A percentile compares a stretch with the other conserved stretches of the same genome.
Conservation (phyloP, 1,284 basidiomycete species). For the Tylopilus sp. region DNA sequence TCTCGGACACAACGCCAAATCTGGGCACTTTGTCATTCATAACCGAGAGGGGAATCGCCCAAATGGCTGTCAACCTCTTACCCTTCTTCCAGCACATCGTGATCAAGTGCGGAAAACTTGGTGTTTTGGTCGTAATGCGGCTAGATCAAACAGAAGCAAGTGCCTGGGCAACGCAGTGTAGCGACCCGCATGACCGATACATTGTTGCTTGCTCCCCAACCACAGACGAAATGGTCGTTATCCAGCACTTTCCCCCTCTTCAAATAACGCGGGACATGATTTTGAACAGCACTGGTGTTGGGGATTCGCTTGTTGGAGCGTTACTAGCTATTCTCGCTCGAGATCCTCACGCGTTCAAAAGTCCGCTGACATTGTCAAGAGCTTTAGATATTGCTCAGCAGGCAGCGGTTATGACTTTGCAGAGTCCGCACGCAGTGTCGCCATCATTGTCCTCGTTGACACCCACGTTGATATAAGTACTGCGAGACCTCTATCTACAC, state of each 20-base stretch:
- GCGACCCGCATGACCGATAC: conserved; percentile 43
- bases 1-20: conserved; percentile 38
- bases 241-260: conserved; percentile 70
- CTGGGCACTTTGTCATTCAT: conserved; percentile 62
- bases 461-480: conserved; percentile 1
- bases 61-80: conserved; percentile 76
- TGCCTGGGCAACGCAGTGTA: conserved; percentile 48
- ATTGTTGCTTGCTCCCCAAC: conserved; percentile 50
- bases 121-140: conserved; percentile 62
- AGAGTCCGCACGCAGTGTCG: conserved; percentile 63
- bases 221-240: conserved; percentile 47
- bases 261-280: conserved; percentile 41
- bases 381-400: conserved; percentile 54
- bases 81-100: conserved; percentile 79
- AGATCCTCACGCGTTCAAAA: conserved; percentile 44
- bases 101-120: conserved; percentile 76
- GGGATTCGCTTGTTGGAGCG: conserved; percentile 83
- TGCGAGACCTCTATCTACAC: not conserved
- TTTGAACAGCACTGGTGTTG: conserved; percentile 85
- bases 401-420: conserved; percentile 63
- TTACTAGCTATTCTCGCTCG: conserved; percentile 56
- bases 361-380: conserved; percentile 40
- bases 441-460: conserved; percentile 46
- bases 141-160: conserved; percentile 41
- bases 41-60: conserved; percentile 61